A percentile compares a stretch with the other conserved stretches of the same genome.
phyloP scores from a whole-genome alignment of 129 eudicot genomes.

The Centella asiatica region DNA sequence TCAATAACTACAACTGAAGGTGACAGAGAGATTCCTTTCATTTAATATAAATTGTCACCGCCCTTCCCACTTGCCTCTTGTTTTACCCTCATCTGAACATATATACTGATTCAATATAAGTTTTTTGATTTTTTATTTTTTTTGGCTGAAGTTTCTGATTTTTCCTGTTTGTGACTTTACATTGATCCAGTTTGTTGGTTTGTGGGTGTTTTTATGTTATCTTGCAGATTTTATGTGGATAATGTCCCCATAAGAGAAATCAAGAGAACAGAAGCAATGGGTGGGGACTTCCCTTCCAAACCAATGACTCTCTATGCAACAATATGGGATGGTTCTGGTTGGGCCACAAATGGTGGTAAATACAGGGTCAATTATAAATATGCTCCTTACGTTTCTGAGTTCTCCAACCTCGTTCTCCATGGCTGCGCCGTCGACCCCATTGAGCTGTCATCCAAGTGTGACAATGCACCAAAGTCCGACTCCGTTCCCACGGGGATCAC shows the following conservation, averaged over 20 bases:
- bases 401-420: conserved; percentile 76
- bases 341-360: conserved; percentile 96
- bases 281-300: conserved; percentile 86
- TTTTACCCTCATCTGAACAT: background rate
- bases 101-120: background rate
- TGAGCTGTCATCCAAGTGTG: conserved; percentile 44
- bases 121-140: background rate
- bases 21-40: conserved; percentile 20
- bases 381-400: conserved; percentile 78
- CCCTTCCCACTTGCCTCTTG: conserved; percentile 1
- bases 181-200: conserved; percentile 4
- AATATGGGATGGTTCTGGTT: conserved; percentile 91
- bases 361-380: conserved; percentile 81
- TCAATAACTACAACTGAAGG: background rate
- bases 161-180: background rate
- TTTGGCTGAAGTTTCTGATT: background rate
- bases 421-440: conserved; percentile 81
- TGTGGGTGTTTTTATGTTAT: background rate
- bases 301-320: conserved; percentile 89
- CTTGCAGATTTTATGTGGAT: conserved; percentile 79
- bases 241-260: conserved; percentile 81
- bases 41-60: conserved; percentile 8
- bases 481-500: conserved; percentile 43
- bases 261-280: conserved; percentile 67
- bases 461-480: conserved; percentile 14